phyloP scores from a whole-genome alignment of 108 stramenopile genomes.

The Skeletonema potamos region DNA sequence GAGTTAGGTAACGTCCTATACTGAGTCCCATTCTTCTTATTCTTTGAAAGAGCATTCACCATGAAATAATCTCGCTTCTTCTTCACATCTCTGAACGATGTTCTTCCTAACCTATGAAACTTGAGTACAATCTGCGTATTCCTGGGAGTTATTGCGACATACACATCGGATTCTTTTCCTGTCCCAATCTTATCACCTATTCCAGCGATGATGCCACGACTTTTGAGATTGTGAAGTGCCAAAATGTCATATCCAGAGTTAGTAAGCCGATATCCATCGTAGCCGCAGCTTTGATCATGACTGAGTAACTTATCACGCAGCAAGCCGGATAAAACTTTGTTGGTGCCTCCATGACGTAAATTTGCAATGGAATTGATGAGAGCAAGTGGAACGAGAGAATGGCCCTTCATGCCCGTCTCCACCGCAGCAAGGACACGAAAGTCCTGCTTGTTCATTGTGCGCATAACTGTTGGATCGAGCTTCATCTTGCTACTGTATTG shows the following conservation, averaged over 20 bases:
- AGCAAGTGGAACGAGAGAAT: constrained; percentile 88
- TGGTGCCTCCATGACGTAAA: constrained; percentile 93
- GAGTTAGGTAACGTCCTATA: constrained; percentile 64
- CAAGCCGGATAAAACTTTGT: constrained; percentile 86
- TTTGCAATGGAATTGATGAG: constrained; percentile 89
- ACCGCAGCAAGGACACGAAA: constrained; percentile 96
- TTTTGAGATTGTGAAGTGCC: constrained; percentile 86
- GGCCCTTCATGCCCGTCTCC: constrained; percentile 96
- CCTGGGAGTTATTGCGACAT: constrained; percentile 68
- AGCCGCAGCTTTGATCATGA: constrained; percentile 90
- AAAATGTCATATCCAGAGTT: constrained; percentile 97
- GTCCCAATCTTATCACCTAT: constrained; percentile 97
- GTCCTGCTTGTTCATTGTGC: constrained; percentile 86
- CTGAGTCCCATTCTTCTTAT: constrained; percentile 41
- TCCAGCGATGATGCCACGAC: constrained; percentile 77
- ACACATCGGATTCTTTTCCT: constrained; percentile 96
- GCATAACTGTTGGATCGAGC: constrained; percentile 88
- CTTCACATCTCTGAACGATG: constrained; percentile 96
- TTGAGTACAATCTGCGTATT: constrained; percentile 92
- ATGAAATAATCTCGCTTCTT: constrained; percentile 98
- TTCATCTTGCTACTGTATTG: constrained; percentile 57
- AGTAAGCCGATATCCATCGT: constrained; percentile 96
- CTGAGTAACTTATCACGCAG: constrained; percentile 93
- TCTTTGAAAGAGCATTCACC: constrained; percentile 52
- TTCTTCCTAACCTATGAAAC: constrained; percentile 97